A percentile compares a stretch with the other conserved stretches of the same genome.
Conservation (phyloP, 1,284 basidiomycete genomes). For the Cryptococcus floricola region DNA sequence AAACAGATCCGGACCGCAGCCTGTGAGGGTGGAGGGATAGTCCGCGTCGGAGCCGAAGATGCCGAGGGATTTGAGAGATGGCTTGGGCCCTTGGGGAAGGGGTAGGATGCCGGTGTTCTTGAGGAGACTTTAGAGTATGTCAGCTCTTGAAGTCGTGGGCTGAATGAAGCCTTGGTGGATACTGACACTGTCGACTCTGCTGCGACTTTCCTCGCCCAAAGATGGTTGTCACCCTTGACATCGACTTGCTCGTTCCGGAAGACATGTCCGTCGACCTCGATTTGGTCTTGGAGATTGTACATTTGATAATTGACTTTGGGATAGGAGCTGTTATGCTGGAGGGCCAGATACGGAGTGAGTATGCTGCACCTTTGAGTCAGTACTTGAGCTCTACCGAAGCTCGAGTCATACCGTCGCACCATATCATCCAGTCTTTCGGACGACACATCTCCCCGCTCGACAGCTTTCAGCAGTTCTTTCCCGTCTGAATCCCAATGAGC, state of each 20-base stretch:
- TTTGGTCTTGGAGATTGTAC: slow-evolving; percentile 41
- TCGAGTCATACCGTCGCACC: slow-evolving; percentile 29
- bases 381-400: neutral
- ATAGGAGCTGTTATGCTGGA: slow-evolving; percentile 58
- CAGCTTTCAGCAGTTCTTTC: slow-evolving; percentile 58
- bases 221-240: slow-evolving; percentile 25
- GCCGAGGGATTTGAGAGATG: slow-evolving; percentile 29
- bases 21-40: slow-evolving; percentile 34
- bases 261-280: slow-evolving; percentile 21
- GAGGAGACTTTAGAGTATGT: slow-evolving; percentile 22
- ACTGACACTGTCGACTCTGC: slow-evolving; percentile 43
- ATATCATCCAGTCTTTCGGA: slow-evolving; percentile 55
- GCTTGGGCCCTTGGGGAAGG: slow-evolving; percentile 4
- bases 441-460: slow-evolving; percentile 66
- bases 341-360: slow-evolving; percentile 60
- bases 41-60: slow-evolving; percentile 45
- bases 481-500: slow-evolving; percentile 29
- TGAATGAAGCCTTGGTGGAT: too few species aligned
- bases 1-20: slow-evolving; percentile 43
- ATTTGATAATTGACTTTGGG: slow-evolving; percentile 52
- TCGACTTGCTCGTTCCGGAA: slow-evolving; percentile 38
- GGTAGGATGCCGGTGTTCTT: slow-evolving; percentile 38
- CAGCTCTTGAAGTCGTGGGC: too few species aligned
- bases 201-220: slow-evolving; percentile 36
- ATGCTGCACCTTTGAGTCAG: slow-evolving; percentile 41